Percentiles rank a stretch among this genome's conserved stretches.
These are phyloP conservation scores for Jatropha multifida DNA, from an alignment of 441 rosid genomes.

Conservation along the genomic window DNA sequence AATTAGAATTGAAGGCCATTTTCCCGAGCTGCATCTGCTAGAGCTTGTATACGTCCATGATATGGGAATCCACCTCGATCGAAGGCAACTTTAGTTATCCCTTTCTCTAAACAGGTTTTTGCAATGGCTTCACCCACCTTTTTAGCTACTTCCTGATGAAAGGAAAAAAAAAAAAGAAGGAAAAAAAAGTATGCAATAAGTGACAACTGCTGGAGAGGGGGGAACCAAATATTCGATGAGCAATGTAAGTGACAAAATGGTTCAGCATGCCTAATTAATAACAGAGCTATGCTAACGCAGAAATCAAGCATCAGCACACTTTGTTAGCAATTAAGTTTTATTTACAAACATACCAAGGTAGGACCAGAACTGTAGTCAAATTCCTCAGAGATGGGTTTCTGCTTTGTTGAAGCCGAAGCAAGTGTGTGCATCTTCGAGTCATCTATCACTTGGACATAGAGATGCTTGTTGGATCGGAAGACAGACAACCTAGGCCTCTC, in stretches of 20 bases:
- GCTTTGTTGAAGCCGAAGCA: slow-evolving; percentile 87
- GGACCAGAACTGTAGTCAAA: slow-evolving; percentile 64
- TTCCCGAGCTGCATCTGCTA: slow-evolving; percentile 83
- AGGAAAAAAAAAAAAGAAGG: slow-evolving; percentile 15
- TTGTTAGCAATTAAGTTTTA: not conserved
- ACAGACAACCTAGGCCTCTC: slow-evolving; percentile 87
- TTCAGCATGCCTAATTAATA: not conserved
- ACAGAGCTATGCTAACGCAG: not conserved
- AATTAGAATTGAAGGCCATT: slow-evolving; percentile 75
- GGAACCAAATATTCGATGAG: not conserved
- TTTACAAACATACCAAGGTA: slow-evolving; percentile 56
- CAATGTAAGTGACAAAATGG: not conserved
- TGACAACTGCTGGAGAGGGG: not conserved
- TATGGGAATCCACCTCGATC: slow-evolving; percentile 93
- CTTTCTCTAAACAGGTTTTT: slow-evolving; percentile 83
- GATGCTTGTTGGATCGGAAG: slow-evolving; percentile 89
- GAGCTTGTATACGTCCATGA: slow-evolving; percentile 83
- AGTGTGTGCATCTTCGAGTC: slow-evolving; percentile 97
- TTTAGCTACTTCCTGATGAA: slow-evolving; percentile 81
- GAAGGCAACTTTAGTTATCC: slow-evolving; percentile 81
- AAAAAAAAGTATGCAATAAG: slow-evolving; percentile 9
- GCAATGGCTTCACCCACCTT: slow-evolving; percentile 83
- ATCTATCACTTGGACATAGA: slow-evolving; percentile 92
- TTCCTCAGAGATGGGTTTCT: slow-evolving; percentile 66
- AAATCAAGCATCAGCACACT: not conserved